Evolutionary conservation across 306 rosid genomes (phyloP), one percentile per base, ranked within the genome.

Genomic region (Vigna hirtella): DNA sequence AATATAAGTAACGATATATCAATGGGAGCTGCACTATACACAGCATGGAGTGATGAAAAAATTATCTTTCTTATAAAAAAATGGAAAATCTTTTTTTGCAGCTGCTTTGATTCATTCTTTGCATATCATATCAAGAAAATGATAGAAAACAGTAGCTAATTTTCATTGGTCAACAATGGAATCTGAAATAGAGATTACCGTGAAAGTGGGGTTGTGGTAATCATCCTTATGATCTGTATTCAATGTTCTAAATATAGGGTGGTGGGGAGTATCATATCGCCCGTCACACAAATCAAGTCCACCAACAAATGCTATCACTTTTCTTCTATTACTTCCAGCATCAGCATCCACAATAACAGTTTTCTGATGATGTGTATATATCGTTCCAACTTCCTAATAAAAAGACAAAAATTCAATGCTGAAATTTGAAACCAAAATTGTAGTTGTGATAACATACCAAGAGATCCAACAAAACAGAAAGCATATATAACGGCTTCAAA

Each of bases 231-330:
- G 99, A 57, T 77, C 72, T 73, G 99, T 91, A 72, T 90, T 84
- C 62, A 95, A 88, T 13, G 99, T 86, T 85, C 90, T 86, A 72
- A 93, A 88, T 53, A 93, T 20, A 81, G 92, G 84, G 79, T 95
- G 99, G 26, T 81, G 32, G 48, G 98, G 99, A 68, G 88, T 85
- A 86, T 95, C 99, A 78, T 95, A 95, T 77, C 99, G 91, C 32
- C 99, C 99, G 6, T 95, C 98, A 80, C 99, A 95, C 76, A 95
- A 85, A 87, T 95, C 99, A 58, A 95, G 97, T 80, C 99, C 99
- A 64, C 99, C 99, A 57, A 95, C 98, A 87, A 95, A 95, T 74
- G 99, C 96, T 73, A 91, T 52, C 72, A 95, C 88, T 83, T 93
- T 95, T 86, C 98, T 90, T 85, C 83, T 83, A 74, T 80, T 84